phyloP scores from a whole-genome alignment of 257 asterid species.

The Solanum commersonii region DNA sequence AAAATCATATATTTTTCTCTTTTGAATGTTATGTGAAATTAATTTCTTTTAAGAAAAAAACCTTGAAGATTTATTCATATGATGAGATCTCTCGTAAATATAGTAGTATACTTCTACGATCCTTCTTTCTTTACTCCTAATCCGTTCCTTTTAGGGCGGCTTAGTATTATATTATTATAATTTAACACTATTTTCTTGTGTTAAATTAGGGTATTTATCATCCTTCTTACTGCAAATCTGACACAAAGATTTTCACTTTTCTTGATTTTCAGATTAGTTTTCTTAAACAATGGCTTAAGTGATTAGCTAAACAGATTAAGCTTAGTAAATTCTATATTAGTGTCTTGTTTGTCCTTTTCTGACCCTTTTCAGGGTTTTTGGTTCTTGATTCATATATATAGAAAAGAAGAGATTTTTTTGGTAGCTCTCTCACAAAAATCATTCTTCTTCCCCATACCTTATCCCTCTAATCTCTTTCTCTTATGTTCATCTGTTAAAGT shows the following conservation, averaged over 20 bases:
- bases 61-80: background rate
- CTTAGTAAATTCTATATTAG: background rate
- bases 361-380: background rate
- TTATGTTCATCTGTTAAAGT: background rate
- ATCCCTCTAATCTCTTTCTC: background rate
- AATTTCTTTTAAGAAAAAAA: no score
- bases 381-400: background rate
- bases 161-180: background rate
- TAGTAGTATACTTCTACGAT: background rate
- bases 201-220: background rate
- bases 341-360: background rate
- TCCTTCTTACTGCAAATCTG: background rate
- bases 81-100: background rate
- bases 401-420: background rate
- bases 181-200: background rate
- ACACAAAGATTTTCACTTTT: background rate
- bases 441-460: background rate
- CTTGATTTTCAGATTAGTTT: background rate
- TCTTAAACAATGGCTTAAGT: background rate
- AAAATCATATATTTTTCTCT: no score
- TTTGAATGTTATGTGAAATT: no score
- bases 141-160: background rate
- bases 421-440: background rate
- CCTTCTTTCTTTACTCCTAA: background rate
- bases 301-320: background rate